Evolutionary conservation across 306 rosid genomes (phyloP), one percentile per base, ranked within the genome.

Genomic region (Cyclanthera cordifolia): DNA sequence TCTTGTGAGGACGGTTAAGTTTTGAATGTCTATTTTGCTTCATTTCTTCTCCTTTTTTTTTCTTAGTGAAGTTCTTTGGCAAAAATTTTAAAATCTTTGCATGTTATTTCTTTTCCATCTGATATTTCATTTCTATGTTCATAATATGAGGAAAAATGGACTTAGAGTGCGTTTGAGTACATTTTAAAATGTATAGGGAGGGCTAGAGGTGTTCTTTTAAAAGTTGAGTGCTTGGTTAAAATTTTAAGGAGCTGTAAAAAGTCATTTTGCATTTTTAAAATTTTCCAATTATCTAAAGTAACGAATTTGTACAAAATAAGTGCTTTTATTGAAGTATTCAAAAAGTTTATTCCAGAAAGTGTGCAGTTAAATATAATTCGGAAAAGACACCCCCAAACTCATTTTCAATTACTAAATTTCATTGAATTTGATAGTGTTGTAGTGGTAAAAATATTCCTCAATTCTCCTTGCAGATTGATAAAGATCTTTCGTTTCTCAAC

Each of bases 401-500:
- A 30, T 30, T 3, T 28, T n/a, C 16, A 39, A 23, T 66, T 25
- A 15, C 55, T 6, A 23, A 43, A 7, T 15, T 66, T 66, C 12
- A 46, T 65, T 9, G 20, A 46, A 24, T 66, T 66, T 46, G 54
- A 47, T 3, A 24, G 24, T 65, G 37, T 10, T 66, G 43, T 66
- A 27, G 28, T 65, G 9, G 64, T 80, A 50, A n/a, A n/a, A n/a
- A 77, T 50, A n/a, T 30, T 16, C 27, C 15, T 70, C 13, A 66
- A 52, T 71, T 70, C 53, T 53, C 17, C 72, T 48, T 71, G 82
- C 85, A 90, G 97, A 76, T 85, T 65, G 92, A 87, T 63, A 84
- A 77, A 73, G 75, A 78, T 72, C 90, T 90, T 70, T 75, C 88
- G 5, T 87, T 90, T 76, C 97, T 90, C 53, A 63, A 85, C 72